A percentile compares a stretch with the other conserved stretches of the same genome.
Conservation (phyloP, 768 basidiomycete genomes). For the Kwoniella dejecticola region DNA sequence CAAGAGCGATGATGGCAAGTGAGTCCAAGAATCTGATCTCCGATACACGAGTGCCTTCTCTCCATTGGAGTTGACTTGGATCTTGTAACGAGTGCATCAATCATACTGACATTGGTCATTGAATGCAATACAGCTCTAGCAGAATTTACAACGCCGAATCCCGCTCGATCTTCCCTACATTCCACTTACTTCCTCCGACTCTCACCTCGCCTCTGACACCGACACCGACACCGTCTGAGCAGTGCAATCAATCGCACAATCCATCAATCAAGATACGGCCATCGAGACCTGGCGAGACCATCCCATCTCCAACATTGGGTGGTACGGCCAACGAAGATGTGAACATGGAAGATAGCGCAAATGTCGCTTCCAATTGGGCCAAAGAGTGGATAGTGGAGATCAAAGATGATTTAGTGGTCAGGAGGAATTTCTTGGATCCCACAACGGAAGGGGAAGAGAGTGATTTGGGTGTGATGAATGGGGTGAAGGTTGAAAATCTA, state of each 20-base stretch:
- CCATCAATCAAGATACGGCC: slow-evolving; percentile 30
- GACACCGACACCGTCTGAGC: background rate
- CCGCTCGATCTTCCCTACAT: slow-evolving; percentile 28
- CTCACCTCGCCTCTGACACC: no score
- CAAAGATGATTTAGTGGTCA: slow-evolving; percentile 30
- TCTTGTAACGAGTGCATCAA: background rate
- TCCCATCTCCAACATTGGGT: slow-evolving; percentile 10
- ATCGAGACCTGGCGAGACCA: slow-evolving; percentile 15
- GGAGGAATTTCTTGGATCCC: slow-evolving; percentile 30
- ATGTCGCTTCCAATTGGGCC: background rate
- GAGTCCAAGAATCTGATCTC: no score
- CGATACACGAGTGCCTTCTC: background rate
- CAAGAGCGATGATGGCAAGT: slow-evolving; percentile 16
- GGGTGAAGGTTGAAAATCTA: slow-evolving; percentile 34
- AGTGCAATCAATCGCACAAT: background rate
- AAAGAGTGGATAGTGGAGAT: slow-evolving; percentile 35
- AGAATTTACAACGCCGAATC: slow-evolving; percentile 2
- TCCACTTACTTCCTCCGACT: slow-evolving; percentile 26
- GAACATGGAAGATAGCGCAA: slow-evolving; percentile 4
- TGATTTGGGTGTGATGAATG: slow-evolving; percentile 1
- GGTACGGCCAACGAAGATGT: slow-evolving; percentile 3
- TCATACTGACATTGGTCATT: background rate
- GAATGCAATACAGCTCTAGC: background rate
- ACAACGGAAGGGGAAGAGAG: slow-evolving; percentile 1
- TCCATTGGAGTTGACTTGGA: no score